Base-by-base conservation (phyloP, 176 grass and related monocot species). In the Canna indica region DNA sequence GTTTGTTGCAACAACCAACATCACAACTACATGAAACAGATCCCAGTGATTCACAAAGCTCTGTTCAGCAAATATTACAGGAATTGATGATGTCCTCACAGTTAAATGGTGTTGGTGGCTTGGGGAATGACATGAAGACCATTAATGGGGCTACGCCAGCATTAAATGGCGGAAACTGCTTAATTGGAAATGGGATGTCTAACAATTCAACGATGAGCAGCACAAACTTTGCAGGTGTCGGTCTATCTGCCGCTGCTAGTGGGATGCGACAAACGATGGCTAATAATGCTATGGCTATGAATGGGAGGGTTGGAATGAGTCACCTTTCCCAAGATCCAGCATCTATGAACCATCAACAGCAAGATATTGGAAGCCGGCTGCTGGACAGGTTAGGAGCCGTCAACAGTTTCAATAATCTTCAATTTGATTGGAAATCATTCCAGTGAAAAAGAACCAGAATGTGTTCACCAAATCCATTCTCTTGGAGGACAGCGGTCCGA, bases 1-100 rank as follows among this genome's bases (percentile, higher is more conserved):
- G 54, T 59, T 59, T 91, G 69, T 68, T 91, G 73, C 88, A 91
- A 80, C 76, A 90, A 48, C 81, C 81, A 58, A 38, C 77, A 31
- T 29, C 73, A 47, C 82, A 79, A 36, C 31, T 60, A 26, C 90
- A 85, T 73, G 87, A 81, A 64, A 64, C 86, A 52, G 94, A 94
- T 67, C 57, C 82, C 56, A 91, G 68, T 70, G 95, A 94, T 39
- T 88, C 95, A 64, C 89, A 93, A 69, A 93, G 94, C 38, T 99
- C 89, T 0, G 94, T 99, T 47, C 80, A 99, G 77, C 85, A 77
- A 81, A 93, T 99, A 35, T 71, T 99, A 65, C 89, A 99, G 62
- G 86, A 85, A 60, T 69, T 99, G 81, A 86, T 92, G 90, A 87
- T 99, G 89, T 85, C 94, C 26, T 71, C 90, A 18, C 86, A 90